Percentiles rank a stretch among this genome's conserved stretches.
These are phyloP conservation scores for Laburnicola sp. DNA, from an alignment of 2,329 filamentous ascomycete species.

Conservation along the genomic window DNA sequence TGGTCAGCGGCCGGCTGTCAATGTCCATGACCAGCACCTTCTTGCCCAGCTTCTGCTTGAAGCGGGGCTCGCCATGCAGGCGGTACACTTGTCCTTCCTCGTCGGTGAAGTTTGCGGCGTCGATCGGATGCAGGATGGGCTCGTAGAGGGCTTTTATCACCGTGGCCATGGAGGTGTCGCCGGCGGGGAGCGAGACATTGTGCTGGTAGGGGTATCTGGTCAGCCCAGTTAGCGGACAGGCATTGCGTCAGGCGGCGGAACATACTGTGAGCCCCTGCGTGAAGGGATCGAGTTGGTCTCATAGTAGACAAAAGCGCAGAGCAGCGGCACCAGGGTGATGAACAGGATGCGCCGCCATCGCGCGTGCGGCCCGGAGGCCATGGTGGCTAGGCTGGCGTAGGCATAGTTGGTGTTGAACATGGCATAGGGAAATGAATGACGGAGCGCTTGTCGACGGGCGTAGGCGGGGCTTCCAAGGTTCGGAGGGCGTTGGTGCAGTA, in stretches of 20 bases:
- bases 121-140: conserved; percentile 41
- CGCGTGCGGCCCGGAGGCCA: conserved; percentile 35
- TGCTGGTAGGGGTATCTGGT: conserved; percentile 29
- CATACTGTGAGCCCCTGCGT: conserved; percentile 29
- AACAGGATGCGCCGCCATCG: conserved; percentile 41
- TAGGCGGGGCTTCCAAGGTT: not conserved
- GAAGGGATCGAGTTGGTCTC: conserved; percentile 25
- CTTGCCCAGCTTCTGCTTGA: conserved; percentile 43
- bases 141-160: conserved; percentile 44
- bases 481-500: not conserved
- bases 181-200: conserved; percentile 30
- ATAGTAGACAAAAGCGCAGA: conserved; percentile 33
- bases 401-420: conserved; percentile 25
- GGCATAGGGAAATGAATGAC: conserved; percentile 6
- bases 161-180: conserved; percentile 40
- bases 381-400: conserved; percentile 36
- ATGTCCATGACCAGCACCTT: conserved; percentile 44
- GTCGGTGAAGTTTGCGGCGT: conserved; percentile 43
- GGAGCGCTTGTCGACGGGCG: not conserved
- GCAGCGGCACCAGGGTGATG: conserved; percentile 36
- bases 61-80: conserved; percentile 36
- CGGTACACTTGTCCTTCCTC: conserved; percentile 42
- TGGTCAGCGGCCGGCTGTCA: conserved; percentile 42
- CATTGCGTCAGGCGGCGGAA: not conserved
- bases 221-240: not conserved